Conservation (phyloP, 2,329 filamentous ascomycete genomes). For the Phialophora expanda region DNA sequence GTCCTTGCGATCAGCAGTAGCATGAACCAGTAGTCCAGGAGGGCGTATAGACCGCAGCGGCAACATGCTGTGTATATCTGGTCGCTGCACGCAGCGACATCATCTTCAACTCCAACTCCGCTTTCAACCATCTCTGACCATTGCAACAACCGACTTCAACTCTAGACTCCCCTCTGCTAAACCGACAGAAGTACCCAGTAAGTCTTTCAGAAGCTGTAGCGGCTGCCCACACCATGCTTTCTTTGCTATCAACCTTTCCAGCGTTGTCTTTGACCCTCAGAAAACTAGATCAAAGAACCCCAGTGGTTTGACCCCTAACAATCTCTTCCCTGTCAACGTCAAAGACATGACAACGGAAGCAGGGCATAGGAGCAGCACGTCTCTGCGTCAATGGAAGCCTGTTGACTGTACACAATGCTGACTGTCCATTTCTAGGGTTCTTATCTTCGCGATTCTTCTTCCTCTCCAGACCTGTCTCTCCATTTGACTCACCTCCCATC, state of each 20-base stretch:
- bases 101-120: neutral
- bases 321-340: conserved; percentile 9
- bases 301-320: conserved; percentile 9
- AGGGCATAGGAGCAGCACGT: neutral
- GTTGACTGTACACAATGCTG: conserved; percentile 8
- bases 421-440: neutral
- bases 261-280: conserved; percentile 3
- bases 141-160: neutral
- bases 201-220: neutral
- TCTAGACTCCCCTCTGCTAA: neutral
- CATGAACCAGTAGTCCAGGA: conserved; percentile 1
- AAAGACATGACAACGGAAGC: conserved; percentile 6
- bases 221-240: neutral
- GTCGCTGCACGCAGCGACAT: neutral
- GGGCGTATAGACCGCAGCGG: conserved; percentile 3
- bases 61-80: conserved; percentile 7
- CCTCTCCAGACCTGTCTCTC: neutral
- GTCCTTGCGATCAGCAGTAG: conserved; percentile 10
- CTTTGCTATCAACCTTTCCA: neutral
- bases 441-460: neutral
- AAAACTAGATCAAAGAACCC: conserved; percentile 8
- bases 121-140: neutral
- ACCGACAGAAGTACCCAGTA: neutral
- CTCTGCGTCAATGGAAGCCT: neutral
- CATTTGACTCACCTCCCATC: neutral